phyloP scores from a whole-genome alignment of 2,329 filamentous ascomycete genomes.

The Paecilomyces fulvus region DNA sequence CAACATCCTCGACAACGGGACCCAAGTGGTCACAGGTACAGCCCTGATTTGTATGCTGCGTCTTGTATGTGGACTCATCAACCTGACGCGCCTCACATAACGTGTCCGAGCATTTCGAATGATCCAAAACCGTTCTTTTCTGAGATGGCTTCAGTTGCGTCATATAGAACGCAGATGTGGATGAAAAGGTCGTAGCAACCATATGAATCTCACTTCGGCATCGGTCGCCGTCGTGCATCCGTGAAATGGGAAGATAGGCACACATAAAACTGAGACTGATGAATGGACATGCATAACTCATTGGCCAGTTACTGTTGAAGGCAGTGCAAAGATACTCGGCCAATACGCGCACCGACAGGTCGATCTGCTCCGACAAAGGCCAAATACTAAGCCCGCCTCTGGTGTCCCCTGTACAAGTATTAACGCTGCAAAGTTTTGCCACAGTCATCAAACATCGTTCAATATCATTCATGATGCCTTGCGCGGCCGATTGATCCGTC shows the following conservation, averaged over 20 bases:
- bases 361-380: constrained; percentile 1
- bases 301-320: background rate
- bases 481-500: background rate
- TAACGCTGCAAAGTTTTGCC: constrained; percentile 1
- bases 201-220: constrained; percentile 1
- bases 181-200: background rate
- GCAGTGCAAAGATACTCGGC: background rate
- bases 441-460: constrained; percentile 1
- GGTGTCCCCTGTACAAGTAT: background rate
- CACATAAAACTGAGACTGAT: background rate
- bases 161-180: background rate
- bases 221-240: background rate
- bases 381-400: background rate
- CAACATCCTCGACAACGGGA: background rate
- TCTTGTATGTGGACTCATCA: constrained; percentile 1
- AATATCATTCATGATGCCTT: background rate
- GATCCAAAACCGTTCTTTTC: background rate
- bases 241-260: constrained; percentile 1
- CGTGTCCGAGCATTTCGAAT: constrained; percentile 2
- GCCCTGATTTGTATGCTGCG: background rate
- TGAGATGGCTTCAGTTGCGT: background rate
- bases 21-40: background rate
- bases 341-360: constrained; percentile 1
- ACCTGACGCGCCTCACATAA: constrained; percentile 1
- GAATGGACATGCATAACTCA: background rate